Percentiles rank a stretch among this genome's conserved stretches.
phyloP scores from a whole-genome alignment of 1,284 basidiomycete species.

The Microbotryum lychnidis-dioicae region DNA sequence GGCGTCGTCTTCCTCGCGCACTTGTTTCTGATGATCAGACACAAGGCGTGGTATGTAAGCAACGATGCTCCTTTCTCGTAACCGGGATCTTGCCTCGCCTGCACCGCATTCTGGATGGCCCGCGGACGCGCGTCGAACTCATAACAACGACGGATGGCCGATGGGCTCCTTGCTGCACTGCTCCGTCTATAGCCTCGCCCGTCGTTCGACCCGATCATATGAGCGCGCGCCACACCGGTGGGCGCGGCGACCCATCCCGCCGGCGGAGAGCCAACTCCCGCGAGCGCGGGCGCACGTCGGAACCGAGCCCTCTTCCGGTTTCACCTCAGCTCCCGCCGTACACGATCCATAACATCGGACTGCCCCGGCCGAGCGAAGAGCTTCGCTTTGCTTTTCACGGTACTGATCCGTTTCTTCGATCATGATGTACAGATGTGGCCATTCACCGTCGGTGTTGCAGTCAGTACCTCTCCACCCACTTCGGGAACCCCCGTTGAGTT shows the following conservation, averaged over 20 bases:
- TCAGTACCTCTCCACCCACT: neutral
- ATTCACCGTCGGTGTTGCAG: conserved; percentile 17
- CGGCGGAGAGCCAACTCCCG: too few relatives aligned
- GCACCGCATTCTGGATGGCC: too few relatives aligned
- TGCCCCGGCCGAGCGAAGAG: too few relatives aligned
- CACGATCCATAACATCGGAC: too few relatives aligned
- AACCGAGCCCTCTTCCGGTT: too few relatives aligned
- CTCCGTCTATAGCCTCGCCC: neutral
- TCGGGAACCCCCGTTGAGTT: too few relatives aligned
- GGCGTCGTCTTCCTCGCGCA: conserved; percentile 13
- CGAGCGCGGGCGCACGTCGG: too few relatives aligned
- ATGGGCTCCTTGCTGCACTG: neutral
- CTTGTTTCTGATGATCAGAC: neutral
- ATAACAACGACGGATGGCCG: neutral
- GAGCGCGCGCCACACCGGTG: too few relatives aligned
- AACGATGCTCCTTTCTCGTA: neutral
- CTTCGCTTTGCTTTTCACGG: too few relatives aligned
- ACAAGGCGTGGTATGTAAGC: conserved; percentile 15
- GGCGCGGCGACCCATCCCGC: too few relatives aligned
- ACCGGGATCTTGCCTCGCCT: neutral
- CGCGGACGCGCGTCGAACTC: too few relatives aligned
- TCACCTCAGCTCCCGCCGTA: too few relatives aligned
- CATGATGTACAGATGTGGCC: conserved; percentile 17
- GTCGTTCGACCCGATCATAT: neutral
- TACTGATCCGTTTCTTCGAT: neutral